Percentiles rank a stretch among this genome's conserved stretches.
These are phyloP conservation scores for Ceratopteris richardii DNA, from an alignment of 75 land plant genomes.

Conservation along the genomic window DNA sequence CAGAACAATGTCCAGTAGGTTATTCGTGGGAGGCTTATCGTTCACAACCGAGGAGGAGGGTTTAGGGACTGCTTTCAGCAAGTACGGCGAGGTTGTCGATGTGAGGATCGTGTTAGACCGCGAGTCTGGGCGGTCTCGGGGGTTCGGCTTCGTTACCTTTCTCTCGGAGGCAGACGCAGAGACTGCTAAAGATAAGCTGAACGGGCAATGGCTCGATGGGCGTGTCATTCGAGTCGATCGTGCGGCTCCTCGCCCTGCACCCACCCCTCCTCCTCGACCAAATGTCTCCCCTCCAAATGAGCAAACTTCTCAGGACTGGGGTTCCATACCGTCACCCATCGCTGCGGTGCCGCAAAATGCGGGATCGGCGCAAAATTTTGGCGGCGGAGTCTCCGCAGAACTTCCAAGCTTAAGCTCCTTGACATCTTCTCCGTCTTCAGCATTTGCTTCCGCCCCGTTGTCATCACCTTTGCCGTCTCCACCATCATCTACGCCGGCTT, in stretches of 20 bases:
- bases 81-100: slow-evolving; percentile 19
- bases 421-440: no score
- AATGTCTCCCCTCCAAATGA: no score
- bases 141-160: slow-evolving; percentile 32
- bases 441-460: no score
- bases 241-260: not conserved
- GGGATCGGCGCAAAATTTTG: no score
- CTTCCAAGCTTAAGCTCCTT: no score
- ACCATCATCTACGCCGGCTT: no score
- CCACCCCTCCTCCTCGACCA: not conserved
- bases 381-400: no score
- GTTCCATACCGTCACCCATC: no score
- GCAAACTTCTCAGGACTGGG: no score
- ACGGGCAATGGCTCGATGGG: not conserved
- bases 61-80: slow-evolving; percentile 12
- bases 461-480: no score
- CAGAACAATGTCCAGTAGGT: not conserved
- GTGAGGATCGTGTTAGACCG: slow-evolving; percentile 21
- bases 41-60: slow-evolving; percentile 16
- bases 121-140: slow-evolving; percentile 27
- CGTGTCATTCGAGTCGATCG: not conserved
- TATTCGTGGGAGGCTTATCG: slow-evolving; percentile 23
- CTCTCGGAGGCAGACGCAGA: not conserved
- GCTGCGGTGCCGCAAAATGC: no score
- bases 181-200: not conserved